Conservation (phyloP, 2,329 filamentous ascomycete genomes). For the Calonectria henricotiae region DNA sequence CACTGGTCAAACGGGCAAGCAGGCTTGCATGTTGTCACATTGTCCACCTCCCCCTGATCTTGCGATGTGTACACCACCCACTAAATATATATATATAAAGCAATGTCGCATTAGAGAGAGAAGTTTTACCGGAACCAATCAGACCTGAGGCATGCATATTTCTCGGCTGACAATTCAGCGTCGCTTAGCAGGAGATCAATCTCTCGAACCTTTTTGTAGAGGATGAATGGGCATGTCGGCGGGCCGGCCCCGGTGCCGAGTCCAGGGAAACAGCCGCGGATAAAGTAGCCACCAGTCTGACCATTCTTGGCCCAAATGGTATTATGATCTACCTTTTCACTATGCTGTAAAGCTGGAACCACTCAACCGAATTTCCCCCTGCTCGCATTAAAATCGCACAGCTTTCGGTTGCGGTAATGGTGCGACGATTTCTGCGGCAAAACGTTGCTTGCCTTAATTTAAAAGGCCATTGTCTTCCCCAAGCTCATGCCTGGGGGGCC, state of each 20-base stretch:
- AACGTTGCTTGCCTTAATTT: neutral
- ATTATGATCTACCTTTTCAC: neutral
- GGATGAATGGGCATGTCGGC: neutral
- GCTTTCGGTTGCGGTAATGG: neutral
- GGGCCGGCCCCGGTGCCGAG: conserved; percentile 9
- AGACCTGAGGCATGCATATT: neutral
- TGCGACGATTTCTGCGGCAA: conserved; percentile 7
- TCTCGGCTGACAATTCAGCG: neutral
- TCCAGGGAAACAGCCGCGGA: conserved; percentile 5
- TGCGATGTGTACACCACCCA: too few relatives aligned
- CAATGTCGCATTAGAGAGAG: neutral
- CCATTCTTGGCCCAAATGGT: neutral
- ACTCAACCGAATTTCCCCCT: too few relatives aligned
- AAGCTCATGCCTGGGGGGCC: too few relatives aligned
- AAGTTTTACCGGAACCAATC: neutral
- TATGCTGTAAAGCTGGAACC: too few relatives aligned
- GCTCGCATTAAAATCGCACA: neutral
- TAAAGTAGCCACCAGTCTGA: neutral
- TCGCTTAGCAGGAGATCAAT: neutral
- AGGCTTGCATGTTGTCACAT: too few relatives aligned
- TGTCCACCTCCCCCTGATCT: too few relatives aligned
- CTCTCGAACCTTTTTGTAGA: too few relatives aligned
- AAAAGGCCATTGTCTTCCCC: too few relatives aligned
- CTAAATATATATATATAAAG: neutral
- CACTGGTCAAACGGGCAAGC: too few relatives aligned